Evolutionary conservation across 345 rosid species (phyloP), one percentile per base, ranked within the genome.

Genomic region (Brassica rapa): DNA sequence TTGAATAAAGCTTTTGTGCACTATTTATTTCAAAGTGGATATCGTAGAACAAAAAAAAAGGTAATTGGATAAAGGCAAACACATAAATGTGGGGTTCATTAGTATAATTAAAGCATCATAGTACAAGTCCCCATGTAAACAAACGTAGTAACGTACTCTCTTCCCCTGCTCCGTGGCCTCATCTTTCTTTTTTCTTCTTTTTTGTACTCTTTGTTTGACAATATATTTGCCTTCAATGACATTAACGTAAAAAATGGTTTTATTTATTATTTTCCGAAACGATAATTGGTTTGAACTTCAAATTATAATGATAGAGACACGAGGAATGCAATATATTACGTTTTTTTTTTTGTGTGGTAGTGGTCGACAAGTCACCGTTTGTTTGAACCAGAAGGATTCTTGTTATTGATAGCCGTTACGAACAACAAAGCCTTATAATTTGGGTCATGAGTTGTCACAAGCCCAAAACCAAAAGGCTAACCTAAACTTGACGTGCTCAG

Each of bases 41-140:
- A 65, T n/a, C 6, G 60, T 11, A 49, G 75, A 62, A 49, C 29
- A 14, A 49, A 61, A 37, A 30, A 77, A 29, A 30, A 33, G 37
- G 21, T 16, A 63, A 63, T 37, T 33, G 76, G 71, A 64, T 77
- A 63, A 71, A 77, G 65, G 66, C 69, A 23, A 51, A 77, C 25
- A 71, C 59, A 53, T 62, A 53, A 51, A 70, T 77, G 66, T 62
- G 80, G 76, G 81, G 59, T 32, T 35, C 46, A 70, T 63, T 10
- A 53, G 71, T 53, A 53, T 63, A 64, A 64, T 55, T 55, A 53
- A 51, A 64, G 68, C 25, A 71, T 70, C 60, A 35, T 64, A 55
- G 66, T 53, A 37, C 81, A 77, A 71, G 76, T 71, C 32, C 81
- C 81, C 81, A 71, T 70, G 59, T 63, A 37, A 70, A 63, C 66